Evolutionary conservation across 495 filamentous ascomycete genomes (phyloP).

Genomic region (Talaromyces nanjingensis): DNA sequence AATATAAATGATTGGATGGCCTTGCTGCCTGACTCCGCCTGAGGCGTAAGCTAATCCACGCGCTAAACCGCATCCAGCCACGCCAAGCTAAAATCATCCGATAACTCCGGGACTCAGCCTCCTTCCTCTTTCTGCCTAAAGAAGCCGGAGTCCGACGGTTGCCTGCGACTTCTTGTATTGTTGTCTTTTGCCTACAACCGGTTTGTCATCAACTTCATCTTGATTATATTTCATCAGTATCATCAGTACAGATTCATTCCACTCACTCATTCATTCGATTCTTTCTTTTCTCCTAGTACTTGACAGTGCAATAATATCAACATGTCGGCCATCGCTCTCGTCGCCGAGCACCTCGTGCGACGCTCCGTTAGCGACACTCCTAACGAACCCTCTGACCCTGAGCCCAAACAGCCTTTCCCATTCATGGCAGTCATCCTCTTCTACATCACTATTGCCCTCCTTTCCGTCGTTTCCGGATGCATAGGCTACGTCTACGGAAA

Average conservation of each 20-base stretch:
- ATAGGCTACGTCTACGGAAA: slow-evolving; percentile 51
- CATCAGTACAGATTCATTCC: neutral
- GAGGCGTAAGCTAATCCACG: neutral
- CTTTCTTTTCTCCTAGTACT: neutral
- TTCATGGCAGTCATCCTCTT: slow-evolving; percentile 14
- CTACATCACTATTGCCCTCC: slow-evolving; percentile 5
- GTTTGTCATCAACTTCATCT: neutral
- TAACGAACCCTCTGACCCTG: slow-evolving; percentile 2
- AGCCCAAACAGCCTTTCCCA: slow-evolving; percentile 8
- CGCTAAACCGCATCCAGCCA: neutral
- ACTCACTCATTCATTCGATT: neutral
- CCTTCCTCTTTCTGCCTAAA: neutral
- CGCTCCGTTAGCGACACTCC: slow-evolving; percentile 13
- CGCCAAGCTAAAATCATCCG: neutral
- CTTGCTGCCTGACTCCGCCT: neutral
- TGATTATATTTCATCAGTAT: neutral
- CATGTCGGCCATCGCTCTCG: slow-evolving; percentile 3
- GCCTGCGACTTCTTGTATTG: neutral
- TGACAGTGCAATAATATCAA: neutral
- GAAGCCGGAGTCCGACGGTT: neutral
- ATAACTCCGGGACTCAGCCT: neutral
- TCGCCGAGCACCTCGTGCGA: slow-evolving; percentile 17
- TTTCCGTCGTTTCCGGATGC: slow-evolving; percentile 9
- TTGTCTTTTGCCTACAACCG: neutral
- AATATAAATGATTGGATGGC: neutral